Evolutionary conservation across 2,329 filamentous ascomycete genomes (phyloP).

Genomic region (Stachybotrys chlorohalonatus): DNA sequence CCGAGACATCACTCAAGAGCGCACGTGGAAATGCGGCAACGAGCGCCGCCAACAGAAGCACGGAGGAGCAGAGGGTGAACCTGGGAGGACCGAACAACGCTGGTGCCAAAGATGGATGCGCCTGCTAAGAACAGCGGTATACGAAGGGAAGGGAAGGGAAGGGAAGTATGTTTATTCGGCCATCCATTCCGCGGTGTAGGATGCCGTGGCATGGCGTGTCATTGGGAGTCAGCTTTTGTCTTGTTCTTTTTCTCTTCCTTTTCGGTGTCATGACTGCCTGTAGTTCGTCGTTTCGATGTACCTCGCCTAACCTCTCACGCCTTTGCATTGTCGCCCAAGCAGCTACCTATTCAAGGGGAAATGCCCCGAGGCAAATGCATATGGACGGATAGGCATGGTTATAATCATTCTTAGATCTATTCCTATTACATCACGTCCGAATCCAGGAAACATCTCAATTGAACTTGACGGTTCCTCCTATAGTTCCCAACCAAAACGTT

Average conservation of each 20-base stretch:
- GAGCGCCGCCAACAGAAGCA: constrained; percentile 47
- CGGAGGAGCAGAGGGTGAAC: constrained; percentile 72
- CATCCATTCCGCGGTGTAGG: too few species aligned
- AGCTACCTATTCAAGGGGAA: too few species aligned
- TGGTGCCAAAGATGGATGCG: constrained; percentile 83
- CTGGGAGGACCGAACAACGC: constrained; percentile 64
- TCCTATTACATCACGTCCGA: too few species aligned
- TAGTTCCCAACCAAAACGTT: too few species aligned
- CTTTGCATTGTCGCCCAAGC: too few species aligned
- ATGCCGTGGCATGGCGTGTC: background rate
- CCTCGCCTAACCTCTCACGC: too few species aligned
- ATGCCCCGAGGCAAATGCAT: too few species aligned
- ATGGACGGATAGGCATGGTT: too few species aligned
- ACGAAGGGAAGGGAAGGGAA: background rate
- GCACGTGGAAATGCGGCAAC: constrained; percentile 64
- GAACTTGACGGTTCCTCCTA: too few species aligned
- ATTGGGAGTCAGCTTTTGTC: background rate
- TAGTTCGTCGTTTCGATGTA: background rate
- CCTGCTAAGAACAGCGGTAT: constrained; percentile 50
- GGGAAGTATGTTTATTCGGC: background rate
- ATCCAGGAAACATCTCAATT: too few species aligned
- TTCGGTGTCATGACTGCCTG: background rate
- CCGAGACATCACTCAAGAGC: constrained; percentile 91
- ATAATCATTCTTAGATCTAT: too few species aligned
- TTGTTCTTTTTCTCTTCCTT: background rate